phyloP scores from a whole-genome alignment of 352 stramenopile genomes.

The Phytopythium sindhum region DNA sequence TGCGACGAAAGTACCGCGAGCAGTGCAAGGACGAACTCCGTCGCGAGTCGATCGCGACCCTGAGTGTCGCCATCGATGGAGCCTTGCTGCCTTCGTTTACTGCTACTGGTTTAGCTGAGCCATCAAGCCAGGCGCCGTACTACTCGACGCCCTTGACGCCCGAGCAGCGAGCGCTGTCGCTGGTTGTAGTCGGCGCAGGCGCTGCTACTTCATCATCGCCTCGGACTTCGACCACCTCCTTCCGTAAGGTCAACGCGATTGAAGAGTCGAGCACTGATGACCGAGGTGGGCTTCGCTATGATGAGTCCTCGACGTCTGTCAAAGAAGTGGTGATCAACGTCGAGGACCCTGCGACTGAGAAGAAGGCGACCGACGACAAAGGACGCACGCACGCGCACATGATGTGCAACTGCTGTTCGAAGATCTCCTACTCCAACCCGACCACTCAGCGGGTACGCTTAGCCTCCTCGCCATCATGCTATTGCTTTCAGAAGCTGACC shows the following conservation, averaged over 20 bases:
- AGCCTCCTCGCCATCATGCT: background rate
- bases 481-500: background rate
- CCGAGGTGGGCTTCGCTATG: background rate
- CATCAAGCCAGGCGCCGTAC: background rate
- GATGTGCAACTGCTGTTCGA: conserved; percentile 28
- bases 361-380: background rate
- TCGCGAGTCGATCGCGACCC: background rate
- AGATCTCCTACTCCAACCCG: conserved; percentile 41
- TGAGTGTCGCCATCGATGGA: background rate
- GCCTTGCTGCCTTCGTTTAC: background rate
- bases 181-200: background rate
- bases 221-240: background rate
- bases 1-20: conserved; percentile 43
- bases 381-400: background rate
- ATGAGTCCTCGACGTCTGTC: background rate
- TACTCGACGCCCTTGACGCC: background rate
- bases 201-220: background rate
- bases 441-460: conserved; percentile 31
- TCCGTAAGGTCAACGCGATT: background rate
- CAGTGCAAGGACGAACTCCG: conserved; percentile 33
- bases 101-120: background rate
- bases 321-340: conserved; percentile 1
- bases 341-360: background rate
- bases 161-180: background rate
- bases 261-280: background rate